Conservation (phyloP, 305 asterid genomes). For the Withania somnifera region DNA sequence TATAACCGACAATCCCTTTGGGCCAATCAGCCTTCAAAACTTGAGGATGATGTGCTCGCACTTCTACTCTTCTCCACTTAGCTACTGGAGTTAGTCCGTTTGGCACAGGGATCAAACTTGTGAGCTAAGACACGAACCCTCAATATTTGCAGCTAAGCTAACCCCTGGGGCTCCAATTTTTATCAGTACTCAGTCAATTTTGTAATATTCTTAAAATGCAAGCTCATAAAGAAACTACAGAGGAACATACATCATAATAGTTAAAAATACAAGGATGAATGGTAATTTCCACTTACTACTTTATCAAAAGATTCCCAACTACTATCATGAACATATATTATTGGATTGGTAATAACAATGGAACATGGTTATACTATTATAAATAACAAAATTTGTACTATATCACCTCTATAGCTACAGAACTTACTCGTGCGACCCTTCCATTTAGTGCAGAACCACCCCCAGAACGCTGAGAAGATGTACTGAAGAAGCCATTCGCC, state of each 20-base stretch:
- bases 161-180: not conserved
- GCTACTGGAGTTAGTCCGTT: not conserved
- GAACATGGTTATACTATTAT: not conserved
- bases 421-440: constrained; percentile 61
- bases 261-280: not conserved
- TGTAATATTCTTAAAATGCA: not conserved
- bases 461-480: constrained; percentile 67
- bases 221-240: not conserved
- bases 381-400: not conserved
- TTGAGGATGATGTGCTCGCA: not conserved
- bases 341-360: not conserved
- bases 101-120: not conserved
- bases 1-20: not conserved
- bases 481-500: constrained; percentile 67
- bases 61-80: not conserved
- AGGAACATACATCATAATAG: not conserved
- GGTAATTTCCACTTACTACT: not conserved
- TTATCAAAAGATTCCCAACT: not conserved
- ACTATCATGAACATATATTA: not conserved
- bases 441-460: constrained; percentile 67
- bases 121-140: not conserved
- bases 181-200: not conserved
- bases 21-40: not conserved
- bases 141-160: not conserved
- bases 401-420: not conserved